A percentile compares a stretch with the other conserved stretches of the same genome.
Evolutionary conservation across 1,139 yeast genomes (phyloP).

Genomic region (Yamadazyma oceani): DNA sequence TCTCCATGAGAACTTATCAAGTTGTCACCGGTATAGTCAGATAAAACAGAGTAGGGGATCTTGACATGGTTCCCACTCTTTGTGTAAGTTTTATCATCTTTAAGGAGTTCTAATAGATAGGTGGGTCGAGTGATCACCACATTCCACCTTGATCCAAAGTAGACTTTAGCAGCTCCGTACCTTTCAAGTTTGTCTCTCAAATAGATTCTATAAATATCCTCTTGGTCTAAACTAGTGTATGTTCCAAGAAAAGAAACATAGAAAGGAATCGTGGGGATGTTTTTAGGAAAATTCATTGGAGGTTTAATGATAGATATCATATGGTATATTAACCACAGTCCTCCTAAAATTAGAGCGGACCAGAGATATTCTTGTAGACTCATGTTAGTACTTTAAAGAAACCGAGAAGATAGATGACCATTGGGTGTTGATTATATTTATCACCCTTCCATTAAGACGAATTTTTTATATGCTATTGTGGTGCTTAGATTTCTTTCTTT

Average conservation of each 20-base stretch:
- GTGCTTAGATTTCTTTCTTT: too few relatives aligned
- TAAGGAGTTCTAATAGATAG: conserved; percentile 45
- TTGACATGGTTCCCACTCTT: conserved; percentile 64
- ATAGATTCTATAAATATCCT: conserved; percentile 43
- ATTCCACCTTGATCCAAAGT: conserved; percentile 66
- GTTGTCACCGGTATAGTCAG: conserved; percentile 62
- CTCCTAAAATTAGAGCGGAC: background rate
- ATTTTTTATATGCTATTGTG: too few relatives aligned
- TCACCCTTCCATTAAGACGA: too few relatives aligned
- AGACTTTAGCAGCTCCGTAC: conserved; percentile 60
- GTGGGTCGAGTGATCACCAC: conserved; percentile 53
- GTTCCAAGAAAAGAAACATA: conserved; percentile 55
- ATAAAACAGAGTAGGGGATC: conserved; percentile 56
- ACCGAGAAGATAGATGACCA: too few relatives aligned
- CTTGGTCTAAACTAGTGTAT: conserved; percentile 48
- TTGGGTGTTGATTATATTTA: too few relatives aligned
- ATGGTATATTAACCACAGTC: background rate
- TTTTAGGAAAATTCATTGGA: conserved; percentile 32
- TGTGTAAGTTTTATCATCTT: conserved; percentile 49
- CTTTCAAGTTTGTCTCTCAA: conserved; percentile 41
- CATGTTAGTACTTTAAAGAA: too few relatives aligned
- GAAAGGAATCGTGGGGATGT: conserved; percentile 63
- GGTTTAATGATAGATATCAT: conserved; percentile 20
- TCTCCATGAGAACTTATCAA: conserved; percentile 60
- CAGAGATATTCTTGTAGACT: background rate